Base-by-base conservation (phyloP, 139 green algal genomes). In the Klebsormidium nitens region DNA sequence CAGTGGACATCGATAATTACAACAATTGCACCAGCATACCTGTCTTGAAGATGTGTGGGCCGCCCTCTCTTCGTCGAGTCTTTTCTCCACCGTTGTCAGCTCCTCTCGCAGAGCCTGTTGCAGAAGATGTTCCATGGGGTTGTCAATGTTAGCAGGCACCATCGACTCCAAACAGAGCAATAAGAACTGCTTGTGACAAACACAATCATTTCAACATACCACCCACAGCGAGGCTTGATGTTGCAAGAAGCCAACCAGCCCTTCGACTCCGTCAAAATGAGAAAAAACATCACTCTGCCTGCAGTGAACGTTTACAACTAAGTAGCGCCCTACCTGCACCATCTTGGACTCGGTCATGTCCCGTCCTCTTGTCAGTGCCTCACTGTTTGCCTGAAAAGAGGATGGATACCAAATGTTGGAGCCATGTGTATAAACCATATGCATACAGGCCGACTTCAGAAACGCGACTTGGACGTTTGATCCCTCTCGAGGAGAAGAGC, bases 101-200 rank as follows among this genome's bases (percentile, higher is more conserved):
- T 77, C 61, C 49, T 77, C 70, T 14, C 70, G 37, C 23, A 77
- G 19, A 5, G 70, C 70, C 70, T 75, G 67, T 31, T 6, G 14
- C n/a, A n/a, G n/a, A n/a, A n/a, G n/a, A n/a, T n/a, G n/a, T n/a
- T n/a, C n/a, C n/a, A n/a, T n/a, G n/a, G n/a, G n/a, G n/a, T n/a
- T n/a, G n/a, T n/a, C n/a, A n/a, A n/a, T n/a, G n/a, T n/a, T n/a
- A 5, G 29, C 59, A 14, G 14, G 17, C 14, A 64, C 19, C 14
- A 19, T 19, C 36, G 8, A 6, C 60, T 14, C 26, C 55, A 63
- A 8, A 8, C 55, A 8, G 31, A 8, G 8, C 42, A 49, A 8
- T 49, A 8, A 49, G 42, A 49, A 14, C 42, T 49, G 8, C 8
- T 49, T 14, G 23, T 55, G 23, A 23, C 46, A 55, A 23, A 55